Evolutionary conservation across 1,284 basidiomycete species (phyloP).

Genomic region (Boletus semigastroideus): DNA sequence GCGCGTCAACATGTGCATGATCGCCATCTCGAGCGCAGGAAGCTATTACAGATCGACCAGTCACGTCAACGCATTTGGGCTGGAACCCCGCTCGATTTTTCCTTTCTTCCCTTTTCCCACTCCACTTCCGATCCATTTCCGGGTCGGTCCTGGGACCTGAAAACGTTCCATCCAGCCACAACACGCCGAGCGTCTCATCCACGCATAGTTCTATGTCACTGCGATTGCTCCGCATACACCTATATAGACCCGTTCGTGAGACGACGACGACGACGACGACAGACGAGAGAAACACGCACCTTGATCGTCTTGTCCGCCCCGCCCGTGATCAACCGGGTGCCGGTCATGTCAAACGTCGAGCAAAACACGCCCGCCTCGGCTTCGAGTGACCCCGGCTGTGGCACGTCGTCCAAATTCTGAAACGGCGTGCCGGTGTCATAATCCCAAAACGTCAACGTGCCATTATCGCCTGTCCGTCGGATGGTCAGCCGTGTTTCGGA

Average conservation of each 20-base stretch:
- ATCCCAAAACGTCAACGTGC: conserved; percentile 89
- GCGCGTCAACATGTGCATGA: too few species aligned
- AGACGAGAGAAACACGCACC: conserved; percentile 39
- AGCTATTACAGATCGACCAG: too few species aligned
- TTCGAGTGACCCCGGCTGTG: conserved; percentile 95
- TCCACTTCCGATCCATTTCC: too few species aligned
- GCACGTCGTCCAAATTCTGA: conserved; percentile 91
- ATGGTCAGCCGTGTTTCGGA: too few species aligned
- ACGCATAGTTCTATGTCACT: too few species aligned
- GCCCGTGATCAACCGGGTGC: conserved; percentile 92
- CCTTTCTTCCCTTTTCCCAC: too few species aligned
- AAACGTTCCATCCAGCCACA: neutral
- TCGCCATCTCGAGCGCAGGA: too few species aligned
- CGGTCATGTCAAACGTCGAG: conserved; percentile 95
- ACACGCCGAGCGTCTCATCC: neutral
- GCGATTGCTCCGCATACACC: conserved; percentile 50
- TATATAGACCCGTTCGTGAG: conserved; percentile 13
- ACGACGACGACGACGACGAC: neutral
- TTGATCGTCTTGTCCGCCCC: conserved; percentile 99
- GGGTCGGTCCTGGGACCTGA: neutral
- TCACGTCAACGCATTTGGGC: too few species aligned
- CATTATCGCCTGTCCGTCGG: conserved; percentile 74
- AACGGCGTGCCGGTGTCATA: conserved; percentile 94
- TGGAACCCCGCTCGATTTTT: too few species aligned
- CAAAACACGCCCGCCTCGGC: conserved; percentile 96